Evolutionary conservation across 345 rosid species (phyloP), one percentile per base, ranked within the genome.

Genomic region (Brassica rapa): DNA sequence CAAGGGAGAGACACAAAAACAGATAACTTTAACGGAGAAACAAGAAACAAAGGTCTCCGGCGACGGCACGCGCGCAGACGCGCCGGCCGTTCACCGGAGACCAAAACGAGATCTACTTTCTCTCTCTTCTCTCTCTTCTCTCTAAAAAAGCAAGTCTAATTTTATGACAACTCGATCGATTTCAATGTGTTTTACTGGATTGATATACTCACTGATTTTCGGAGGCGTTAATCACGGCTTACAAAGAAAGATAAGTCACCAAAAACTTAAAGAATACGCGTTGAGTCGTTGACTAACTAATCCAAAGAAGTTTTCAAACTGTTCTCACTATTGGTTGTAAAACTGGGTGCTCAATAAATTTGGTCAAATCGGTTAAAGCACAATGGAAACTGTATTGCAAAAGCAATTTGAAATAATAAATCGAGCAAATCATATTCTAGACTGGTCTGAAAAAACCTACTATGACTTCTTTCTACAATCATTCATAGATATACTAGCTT

Each of bases 171-270:
- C n/a, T n/a, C n/a, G n/a, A n/a, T n/a, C n/a, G n/a, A n/a, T n/a
- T n/a, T n/a, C n/a, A n/a, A n/a, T n/a, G n/a, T n/a, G n/a, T n/a
- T n/a, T n/a, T n/a, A n/a, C n/a, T n/a, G n/a, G n/a, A n/a, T n/a
- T n/a, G n/a, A 7, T 70, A 57, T 4, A 57, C 9, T 43, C 32
- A 59, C 15, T 46, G 65, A 76, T 60, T 72, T 77, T 73, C 7
- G 49, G 68, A 71, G 27, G 92, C 92, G 89, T 75, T 87, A 90
- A 87, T 90, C 92, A 85, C 95, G 92, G 88, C 75, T 78, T 61
- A 41, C 0, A 43, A 30, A 61, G 14, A 12, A 71, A 49, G 72
- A 71, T 30, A 55, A 62, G 0, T 49, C 8, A 70, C 14, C 35
- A 72, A 72, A 19, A 78, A 71, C 73, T 66, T 60, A 11, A 74